Base-by-base conservation (phyloP, 2,329 filamentous ascomycete genomes). In the Lecanoromycetidae sp. region DNA sequence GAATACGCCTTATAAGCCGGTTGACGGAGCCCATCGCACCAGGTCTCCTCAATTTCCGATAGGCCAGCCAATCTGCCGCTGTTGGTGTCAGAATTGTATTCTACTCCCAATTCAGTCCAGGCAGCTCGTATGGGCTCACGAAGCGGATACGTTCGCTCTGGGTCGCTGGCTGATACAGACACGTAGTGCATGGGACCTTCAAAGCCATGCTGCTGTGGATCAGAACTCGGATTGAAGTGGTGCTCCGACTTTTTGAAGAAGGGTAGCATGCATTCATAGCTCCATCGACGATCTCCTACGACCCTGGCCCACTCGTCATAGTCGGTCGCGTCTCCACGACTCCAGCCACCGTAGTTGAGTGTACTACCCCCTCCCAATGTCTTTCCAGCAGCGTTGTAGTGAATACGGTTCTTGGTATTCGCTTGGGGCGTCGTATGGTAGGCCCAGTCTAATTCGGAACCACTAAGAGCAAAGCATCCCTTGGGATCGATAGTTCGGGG, bases 391-490 rank as follows among this genome's bases (percentile, higher is more conserved):
- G 54, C 55, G 15, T 61, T 61, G 34, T 59, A 61, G 32, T 52
- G 53, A 17, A 48, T 48, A 1, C 55, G 48, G 10, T 54, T 51
- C 44, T 61, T 47, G 1, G 63, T 49, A 45, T 63, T 54, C 2
- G 46, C 46, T 42, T 65, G 63, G 2, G 60, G 60, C 0, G 56
- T 54, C 1, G 61, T 63, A 0, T 57, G 43, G 48, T 61, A 61
- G 15, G 58, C 60, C 53, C 55, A 63, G 37, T 65, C 62, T 0
- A 63, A 49, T 2, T 57, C 55, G 1, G 58, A 60, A 39, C 53
- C 44, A 46, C 59, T 53, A 4, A 63, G 44, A 4, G 48, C 34
- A n/a, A 55, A 47, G 34, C 50, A 57, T 15, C 55, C 59, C 15
- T 52, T 47, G 3, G 55, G 58, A 10, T 33, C 51, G 8, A 20